Conservation (phyloP, 805 yeast genomes). For the Wickerhamiella vanderwaltii region DNA sequence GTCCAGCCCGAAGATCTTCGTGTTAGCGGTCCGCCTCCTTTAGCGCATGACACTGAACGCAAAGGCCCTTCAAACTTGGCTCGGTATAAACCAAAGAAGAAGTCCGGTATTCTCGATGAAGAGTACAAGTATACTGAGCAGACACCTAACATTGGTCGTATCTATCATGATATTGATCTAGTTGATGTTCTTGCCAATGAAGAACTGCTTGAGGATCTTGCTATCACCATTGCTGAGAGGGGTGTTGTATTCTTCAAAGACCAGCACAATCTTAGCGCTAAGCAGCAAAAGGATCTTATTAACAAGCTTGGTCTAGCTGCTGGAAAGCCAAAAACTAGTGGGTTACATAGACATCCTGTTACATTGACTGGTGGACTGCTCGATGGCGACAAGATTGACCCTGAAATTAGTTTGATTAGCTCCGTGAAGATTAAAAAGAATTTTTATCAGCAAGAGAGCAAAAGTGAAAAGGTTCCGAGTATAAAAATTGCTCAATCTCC, state of each 20-base stretch:
- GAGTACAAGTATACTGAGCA: slow-evolving; percentile 22
- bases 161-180: slow-evolving; percentile 18
- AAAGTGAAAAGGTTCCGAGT: not conserved
- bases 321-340: slow-evolving; percentile 21
- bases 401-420: not conserved
- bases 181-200: slow-evolving; percentile 20
- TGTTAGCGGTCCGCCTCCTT: slow-evolving; percentile 22
- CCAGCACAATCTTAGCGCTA: slow-evolving; percentile 29
- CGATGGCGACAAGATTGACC: slow-evolving; percentile 8
- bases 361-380: slow-evolving; percentile 21
- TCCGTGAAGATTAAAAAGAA: slow-evolving; percentile 17
- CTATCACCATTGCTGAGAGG: slow-evolving; percentile 36
- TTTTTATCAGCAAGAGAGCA: too few species aligned
- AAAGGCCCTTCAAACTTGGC: slow-evolving; percentile 21
- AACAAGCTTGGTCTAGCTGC: slow-evolving; percentile 26
- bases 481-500: not conserved
- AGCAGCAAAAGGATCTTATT: slow-evolving; percentile 23
- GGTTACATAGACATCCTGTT: slow-evolving; percentile 21
- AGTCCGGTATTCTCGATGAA: slow-evolving; percentile 22
- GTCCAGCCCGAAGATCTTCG: slow-evolving; percentile 13
- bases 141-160: not conserved
- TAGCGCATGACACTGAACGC: slow-evolving; percentile 16
- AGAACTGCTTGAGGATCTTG: slow-evolving; percentile 30
- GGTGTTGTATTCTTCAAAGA: slow-evolving; percentile 41
- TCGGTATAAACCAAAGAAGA: slow-evolving; percentile 15